Evolutionary conservation across 441 rosid genomes (phyloP), one percentile per base, ranked within the genome.

Genomic region (Pelargonium cotyledonis): DNA sequence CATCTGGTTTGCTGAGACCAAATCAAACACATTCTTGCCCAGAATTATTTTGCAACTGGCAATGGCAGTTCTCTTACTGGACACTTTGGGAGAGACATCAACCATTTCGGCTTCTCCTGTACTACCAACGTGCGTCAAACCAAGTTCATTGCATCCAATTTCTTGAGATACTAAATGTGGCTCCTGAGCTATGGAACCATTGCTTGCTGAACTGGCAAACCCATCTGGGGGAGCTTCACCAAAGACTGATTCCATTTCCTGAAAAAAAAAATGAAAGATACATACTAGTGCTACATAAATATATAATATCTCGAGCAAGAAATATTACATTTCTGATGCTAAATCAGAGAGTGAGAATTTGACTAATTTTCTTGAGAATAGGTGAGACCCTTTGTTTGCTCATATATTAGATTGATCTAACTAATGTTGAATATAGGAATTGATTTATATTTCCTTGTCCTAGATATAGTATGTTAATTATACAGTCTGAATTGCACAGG

Each of bases 81-180:
- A 69, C 70, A 78, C 84, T 69, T 94, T 94, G 8, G 85, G 80
- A 63, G 96, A 91, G 73, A 89, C 99, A 78, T 94, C 94, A 66
- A 89, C 95, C 99, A 91, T 94, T 72, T 87, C 88, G 11, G 97
- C 96, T 80, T 88, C 93, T 63, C 97, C 94, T 0, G 79, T 49
- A 68, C 75, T 55, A 19, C 86, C 86, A 19, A 88, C 75, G 55
- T 91, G 99, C 6, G 91, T 86, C 67, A 91, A 80, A 72, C 79
- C 68, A 66, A 69, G 67, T 38, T 35, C 16, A 66, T 58, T 78
- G 9, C 49, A 72, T 18, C 58, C 60, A n/a, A 69, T 38, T 16
- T 65, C 70, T 55, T 65, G 67, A 72, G 80, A 73, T 8, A 40
- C 29, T 64, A 43, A 43, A 8, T 7, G 70, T 65, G 82, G 26